Evolutionary conservation across 768 basidiomycete species (phyloP), one percentile per base, ranked within the genome.

Genomic region (Phaeolepiota aurea): DNA sequence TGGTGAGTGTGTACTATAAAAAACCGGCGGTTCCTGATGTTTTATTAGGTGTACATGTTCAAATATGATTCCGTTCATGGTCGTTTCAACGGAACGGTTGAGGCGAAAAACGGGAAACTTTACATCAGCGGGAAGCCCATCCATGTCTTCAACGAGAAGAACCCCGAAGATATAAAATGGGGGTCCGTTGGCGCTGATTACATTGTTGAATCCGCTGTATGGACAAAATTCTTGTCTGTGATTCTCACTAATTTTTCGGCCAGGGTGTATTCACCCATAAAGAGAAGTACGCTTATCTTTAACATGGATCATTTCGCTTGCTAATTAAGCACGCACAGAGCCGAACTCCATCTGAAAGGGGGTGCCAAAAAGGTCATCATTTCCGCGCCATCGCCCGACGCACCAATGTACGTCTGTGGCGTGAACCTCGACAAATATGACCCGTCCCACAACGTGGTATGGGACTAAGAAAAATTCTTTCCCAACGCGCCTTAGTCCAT

Each of bases 341-440:
- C 93, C 32, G 66, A 69, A 25, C 78, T 76, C 44, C 94, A 96
- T 69, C 68, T 97, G 64, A 87, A 91, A 65, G 93, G 89, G 48
- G 93, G 93, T 54, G 94, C 93, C 54, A 96, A 96, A 79, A 96
- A 93, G 74, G 93, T 97, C 59, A 73, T 98, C 68, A 96, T 98
- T 72, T 90, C 92, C 45, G 92, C 93, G 25, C 93, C 92, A 46
- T 96, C 92, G 7, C 71, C 85, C 16, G 88, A 91, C 58, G 87
- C 86, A 10, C 90, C 89, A 41, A 92, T 91, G 90, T 91, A 77
- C 61, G 89, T 92, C 21, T 73, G 71, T 48, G 90, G 87, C 66
- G 92, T 97, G 62, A 97, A 98, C 70, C 79, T 93, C 44, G 87
- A 94, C 46, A 48, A 71, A 33, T 97, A 97, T 67, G 78, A 93